phyloP scores from a whole-genome alignment of 495 filamentous ascomycete genomes.

The Acidomyces sp. region DNA sequence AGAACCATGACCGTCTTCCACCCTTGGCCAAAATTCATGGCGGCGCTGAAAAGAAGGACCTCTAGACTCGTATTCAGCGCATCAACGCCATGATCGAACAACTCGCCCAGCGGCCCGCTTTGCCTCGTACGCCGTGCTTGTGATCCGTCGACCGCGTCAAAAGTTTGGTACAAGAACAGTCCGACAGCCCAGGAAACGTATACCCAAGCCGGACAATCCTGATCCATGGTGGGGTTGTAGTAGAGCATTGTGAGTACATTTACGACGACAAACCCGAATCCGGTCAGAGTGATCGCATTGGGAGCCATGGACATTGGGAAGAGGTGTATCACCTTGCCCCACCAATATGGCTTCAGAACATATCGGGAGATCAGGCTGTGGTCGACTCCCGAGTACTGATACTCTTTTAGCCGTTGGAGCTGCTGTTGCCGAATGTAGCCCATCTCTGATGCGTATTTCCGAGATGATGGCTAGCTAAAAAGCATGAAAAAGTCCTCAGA shows the following conservation, averaged over 20 bases:
- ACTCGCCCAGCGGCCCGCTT: conserved; percentile 84
- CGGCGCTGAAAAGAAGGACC: conserved; percentile 75
- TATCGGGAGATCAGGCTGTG: conserved; percentile 79
- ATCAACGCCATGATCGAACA: conserved; percentile 97
- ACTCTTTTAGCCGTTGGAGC: conserved; percentile 73
- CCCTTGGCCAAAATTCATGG: conserved; percentile 83
- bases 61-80: conserved; percentile 92
- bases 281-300: conserved; percentile 66
- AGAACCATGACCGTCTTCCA: conserved; percentile 79
- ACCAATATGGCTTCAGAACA: conserved; percentile 95
- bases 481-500: no score
- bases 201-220: conserved; percentile 88
- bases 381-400: conserved; percentile 87
- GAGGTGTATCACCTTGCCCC: conserved; percentile 69
- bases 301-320: conserved; percentile 91
- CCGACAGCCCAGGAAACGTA: conserved; percentile 84
- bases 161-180: conserved; percentile 92
- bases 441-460: conserved; percentile 36
- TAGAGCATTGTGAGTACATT: conserved; percentile 90
- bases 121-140: conserved; percentile 89
- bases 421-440: conserved; percentile 87
- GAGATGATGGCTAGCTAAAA: no score
- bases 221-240: conserved; percentile 90
- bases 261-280: conserved; percentile 79
- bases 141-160: conserved; percentile 90